Percentiles rank a stretch among this genome's conserved stretches.
phyloP scores from a whole-genome alignment of 139 green algal species.

The Chlorella sp. region DNA sequence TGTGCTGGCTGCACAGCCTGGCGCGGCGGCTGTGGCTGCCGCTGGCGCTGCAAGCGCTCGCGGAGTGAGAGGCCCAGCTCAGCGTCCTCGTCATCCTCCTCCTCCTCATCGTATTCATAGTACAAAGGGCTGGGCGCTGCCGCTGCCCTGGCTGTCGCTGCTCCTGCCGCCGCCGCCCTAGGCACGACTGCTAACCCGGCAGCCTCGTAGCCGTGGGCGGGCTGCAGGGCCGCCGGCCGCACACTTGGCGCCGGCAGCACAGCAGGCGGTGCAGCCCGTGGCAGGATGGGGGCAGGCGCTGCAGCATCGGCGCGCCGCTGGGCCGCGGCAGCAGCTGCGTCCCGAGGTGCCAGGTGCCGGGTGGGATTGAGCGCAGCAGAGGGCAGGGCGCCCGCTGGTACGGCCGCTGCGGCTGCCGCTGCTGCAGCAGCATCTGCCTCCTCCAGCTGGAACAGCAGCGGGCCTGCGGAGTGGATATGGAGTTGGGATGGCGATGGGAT shows the following conservation, averaged over 20 bases:
- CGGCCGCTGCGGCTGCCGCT: conserved; percentile 1
- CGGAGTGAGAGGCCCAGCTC: background rate
- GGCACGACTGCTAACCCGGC: background rate
- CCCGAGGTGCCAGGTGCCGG: background rate
- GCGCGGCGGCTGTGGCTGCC: background rate
- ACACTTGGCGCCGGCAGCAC: background rate
- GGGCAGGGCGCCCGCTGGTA: conserved; percentile 14
- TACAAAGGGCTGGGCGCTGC: background rate
- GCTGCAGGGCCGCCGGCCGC: background rate
- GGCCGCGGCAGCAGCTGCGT: background rate
- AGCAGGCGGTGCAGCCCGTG: background rate
- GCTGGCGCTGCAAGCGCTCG: conserved; percentile 1
- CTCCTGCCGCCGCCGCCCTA: background rate
- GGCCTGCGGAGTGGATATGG: background rate
- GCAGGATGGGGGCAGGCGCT: background rate
- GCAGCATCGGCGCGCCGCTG: background rate
- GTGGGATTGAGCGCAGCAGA: background rate
- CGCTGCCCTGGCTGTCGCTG: background rate
- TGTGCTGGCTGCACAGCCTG: background rate
- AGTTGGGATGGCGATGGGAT: too few relatives aligned
- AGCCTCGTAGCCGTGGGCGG: too few relatives aligned
- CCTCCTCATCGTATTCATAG: background rate
- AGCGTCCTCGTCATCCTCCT: background rate
- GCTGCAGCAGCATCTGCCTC: background rate
- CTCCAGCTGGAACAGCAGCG: conserved; percentile 33